Evolutionary conservation across 164 flowering plant genomes (phyloP), one percentile per base, ranked within the genome.

Genomic region (Platanus orientalis): DNA sequence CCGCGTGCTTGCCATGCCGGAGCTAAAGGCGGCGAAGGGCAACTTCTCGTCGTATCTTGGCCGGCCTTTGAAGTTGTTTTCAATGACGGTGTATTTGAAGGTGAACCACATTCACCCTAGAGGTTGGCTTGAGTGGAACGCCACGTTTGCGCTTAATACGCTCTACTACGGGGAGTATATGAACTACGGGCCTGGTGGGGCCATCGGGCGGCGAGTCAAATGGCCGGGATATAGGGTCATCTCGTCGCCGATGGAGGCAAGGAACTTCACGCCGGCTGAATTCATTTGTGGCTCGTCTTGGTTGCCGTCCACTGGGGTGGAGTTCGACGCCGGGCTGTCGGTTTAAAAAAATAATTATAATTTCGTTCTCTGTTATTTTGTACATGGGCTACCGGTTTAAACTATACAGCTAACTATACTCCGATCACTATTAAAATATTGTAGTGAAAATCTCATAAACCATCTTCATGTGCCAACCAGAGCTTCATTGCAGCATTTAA

Each of bases 1-100:
- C 25, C 49, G 66, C 32, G 71, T 89, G 9, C 54, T 75, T 0
- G 79, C 91, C 0, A 72, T 81, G 4, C 53, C 81, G 0, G 96
- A 80, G 12, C 67, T 86, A 34, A 49, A 42, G 3, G 55, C 64
- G 3, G 27, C 42, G 9, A 61, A 65, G 7, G 42, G 42, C 1
- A 21, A 4, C n/a, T 32, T 20, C 27, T 6, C 24, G 6, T 39
- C 74, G 2, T 73, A 64, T 55, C 76, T 73, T 0, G 76, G 76
- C 29, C 69, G 76, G 17, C 76, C 76, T 5, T 73, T 72, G 76
- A 73, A 73, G 21, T 19, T 68, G 47, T 73, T 68, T 28, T 64
- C 76, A 0, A 42, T 72, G 14, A 39, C 64, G 0, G 72, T 73
- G 1, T 65, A 64, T 36, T 25, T 73, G 72, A 68, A 68, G 30